Conservation (phyloP, 2,329 filamentous ascomycete species). For the Ophiobolus disseminans region DNA sequence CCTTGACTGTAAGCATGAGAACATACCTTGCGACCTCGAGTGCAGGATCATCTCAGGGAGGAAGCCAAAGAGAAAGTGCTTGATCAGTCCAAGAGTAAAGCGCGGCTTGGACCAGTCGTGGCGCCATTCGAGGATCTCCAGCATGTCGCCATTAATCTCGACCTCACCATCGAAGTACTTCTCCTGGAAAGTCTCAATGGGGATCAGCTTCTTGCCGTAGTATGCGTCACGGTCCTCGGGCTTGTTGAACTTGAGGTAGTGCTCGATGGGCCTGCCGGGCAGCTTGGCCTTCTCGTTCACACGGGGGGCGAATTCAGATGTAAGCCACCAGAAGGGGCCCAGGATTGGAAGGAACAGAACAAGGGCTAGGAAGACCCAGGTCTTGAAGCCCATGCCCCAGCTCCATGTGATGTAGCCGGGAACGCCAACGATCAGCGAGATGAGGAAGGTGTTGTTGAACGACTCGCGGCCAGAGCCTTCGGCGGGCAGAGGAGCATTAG, state of each 20-base stretch:
- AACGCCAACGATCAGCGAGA: slow-evolving; percentile 71
- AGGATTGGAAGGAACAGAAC: slow-evolving; percentile 82
- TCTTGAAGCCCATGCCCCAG: slow-evolving; percentile 84
- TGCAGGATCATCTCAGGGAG: slow-evolving; percentile 92
- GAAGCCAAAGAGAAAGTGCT: slow-evolving; percentile 86
- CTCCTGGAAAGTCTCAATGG: slow-evolving; percentile 93
- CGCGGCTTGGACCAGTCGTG: slow-evolving; percentile 97
- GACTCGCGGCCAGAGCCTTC: slow-evolving; percentile 82
- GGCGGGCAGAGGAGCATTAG: slow-evolving; percentile 91
- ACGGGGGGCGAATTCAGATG: slow-evolving; percentile 82
- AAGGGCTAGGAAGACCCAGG: slow-evolving; percentile 83
- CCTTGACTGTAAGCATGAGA: background rate
- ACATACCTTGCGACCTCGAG: slow-evolving; percentile 80
- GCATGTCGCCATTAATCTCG: slow-evolving; percentile 90
- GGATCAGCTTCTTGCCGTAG: slow-evolving; percentile 79
- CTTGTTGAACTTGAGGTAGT: slow-evolving; percentile 84
- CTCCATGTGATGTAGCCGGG: slow-evolving; percentile 85
- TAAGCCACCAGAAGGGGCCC: slow-evolving; percentile 79
- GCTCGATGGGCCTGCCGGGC: slow-evolving; percentile 85
- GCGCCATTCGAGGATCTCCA: slow-evolving; percentile 90
- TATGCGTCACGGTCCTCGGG: slow-evolving; percentile 69
- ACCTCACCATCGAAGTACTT: slow-evolving; percentile 97
- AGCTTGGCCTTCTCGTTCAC: slow-evolving; percentile 91
- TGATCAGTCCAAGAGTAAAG: slow-evolving; percentile 85
- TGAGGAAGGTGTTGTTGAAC: slow-evolving; percentile 84